These are phyloP conservation scores for Priceomyces melissophilus DNA, from an alignment of 805 yeast genomes.

Conservation along the genomic window DNA sequence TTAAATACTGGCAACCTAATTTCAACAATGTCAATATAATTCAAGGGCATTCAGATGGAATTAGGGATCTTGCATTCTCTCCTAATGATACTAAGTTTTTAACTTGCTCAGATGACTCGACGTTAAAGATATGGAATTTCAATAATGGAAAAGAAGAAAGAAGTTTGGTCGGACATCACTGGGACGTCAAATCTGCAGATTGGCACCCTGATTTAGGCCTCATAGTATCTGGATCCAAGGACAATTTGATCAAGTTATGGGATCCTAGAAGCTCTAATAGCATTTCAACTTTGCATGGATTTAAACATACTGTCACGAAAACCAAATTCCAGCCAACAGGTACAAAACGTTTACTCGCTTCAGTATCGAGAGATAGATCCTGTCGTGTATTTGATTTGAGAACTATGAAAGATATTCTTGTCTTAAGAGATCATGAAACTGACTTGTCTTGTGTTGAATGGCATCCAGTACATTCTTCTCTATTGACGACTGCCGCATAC, in stretches of 20 bases:
- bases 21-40: conserved; percentile 90
- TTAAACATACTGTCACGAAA: conserved; percentile 89
- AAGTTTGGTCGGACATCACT: conserved; percentile 84
- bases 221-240: conserved; percentile 91
- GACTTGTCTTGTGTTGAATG: conserved; percentile 85
- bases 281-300: conserved; percentile 80
- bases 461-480: conserved; percentile 85
- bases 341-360: conserved; percentile 67
- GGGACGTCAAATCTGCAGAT: conserved; percentile 97
- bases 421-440: conserved; percentile 74
- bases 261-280: conserved; percentile 83
- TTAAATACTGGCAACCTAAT: conserved; percentile 97
- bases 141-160: conserved; percentile 82
- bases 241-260: conserved; percentile 90
- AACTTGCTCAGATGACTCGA: conserved; percentile 91
- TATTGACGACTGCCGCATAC: conserved; percentile 81
- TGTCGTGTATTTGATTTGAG: conserved; percentile 85
- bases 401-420: conserved; percentile 71
- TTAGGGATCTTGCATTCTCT: conserved; percentile 83
- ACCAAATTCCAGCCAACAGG: conserved; percentile 85
- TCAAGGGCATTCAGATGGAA: conserved; percentile 71
- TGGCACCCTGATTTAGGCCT: conserved; percentile 93
- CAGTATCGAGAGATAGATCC: conserved; percentile 85
- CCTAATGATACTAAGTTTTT: conserved; percentile 90
- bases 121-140: conserved; percentile 91